Evolutionary conservation across 345 rosid genomes (phyloP).

Genomic region (Citrus unshiu): DNA sequence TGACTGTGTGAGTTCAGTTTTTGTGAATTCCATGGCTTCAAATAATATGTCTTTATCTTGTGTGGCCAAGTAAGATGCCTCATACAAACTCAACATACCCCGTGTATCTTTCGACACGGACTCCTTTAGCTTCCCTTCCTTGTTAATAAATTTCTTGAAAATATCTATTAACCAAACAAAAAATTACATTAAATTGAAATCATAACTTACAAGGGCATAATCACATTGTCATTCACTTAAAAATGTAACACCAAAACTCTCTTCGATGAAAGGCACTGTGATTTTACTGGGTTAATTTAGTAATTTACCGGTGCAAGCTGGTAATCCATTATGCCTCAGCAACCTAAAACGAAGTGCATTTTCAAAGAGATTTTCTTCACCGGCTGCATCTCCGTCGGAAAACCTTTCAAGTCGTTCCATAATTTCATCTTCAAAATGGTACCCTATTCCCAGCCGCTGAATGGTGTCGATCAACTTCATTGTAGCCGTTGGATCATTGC

Average conservation of each 20-base stretch:
- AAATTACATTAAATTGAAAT: background rate
- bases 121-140: constrained; percentile 18
- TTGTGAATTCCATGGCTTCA: constrained; percentile 17
- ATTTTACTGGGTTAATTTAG: no score
- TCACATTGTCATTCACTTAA: background rate
- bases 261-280: background rate
- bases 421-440: constrained; percentile 19
- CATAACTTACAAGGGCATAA: no score
- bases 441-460: constrained; percentile 21
- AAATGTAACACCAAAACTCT: background rate
- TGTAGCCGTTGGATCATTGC: background rate
- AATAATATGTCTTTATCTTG: constrained; percentile 6
- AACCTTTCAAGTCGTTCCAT: background rate
- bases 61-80: constrained; percentile 24
- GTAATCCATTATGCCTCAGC: constrained; percentile 18
- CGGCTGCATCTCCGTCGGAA: background rate
- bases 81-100: constrained; percentile 21
- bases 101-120: background rate
- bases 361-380: constrained; percentile 9
- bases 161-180: constrained; percentile 1
- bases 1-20: background rate
- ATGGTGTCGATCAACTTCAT: constrained; percentile 19
- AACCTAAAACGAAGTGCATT: constrained; percentile 24
- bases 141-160: constrained; percentile 13
- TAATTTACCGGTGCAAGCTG: constrained; percentile 10